phyloP scores from a whole-genome alignment of 768 basidiomycete species.

The Naganishia kalamii region DNA sequence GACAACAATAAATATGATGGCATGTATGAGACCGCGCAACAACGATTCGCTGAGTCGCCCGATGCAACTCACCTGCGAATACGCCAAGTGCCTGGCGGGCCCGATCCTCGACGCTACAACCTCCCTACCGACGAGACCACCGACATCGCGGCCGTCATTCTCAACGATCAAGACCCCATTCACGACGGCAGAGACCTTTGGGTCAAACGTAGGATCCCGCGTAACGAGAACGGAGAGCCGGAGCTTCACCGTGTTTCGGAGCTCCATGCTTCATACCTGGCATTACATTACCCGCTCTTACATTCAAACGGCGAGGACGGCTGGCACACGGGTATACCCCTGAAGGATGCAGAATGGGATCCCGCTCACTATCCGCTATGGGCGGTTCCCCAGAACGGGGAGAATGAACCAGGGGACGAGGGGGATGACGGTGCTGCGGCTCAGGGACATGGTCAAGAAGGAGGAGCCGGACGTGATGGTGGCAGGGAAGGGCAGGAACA shows the following conservation, averaged over 20 bases:
- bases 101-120: conserved; percentile 51
- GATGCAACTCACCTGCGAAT: not conserved
- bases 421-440: no score
- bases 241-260: conserved; percentile 47
- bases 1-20: not conserved
- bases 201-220: not conserved
- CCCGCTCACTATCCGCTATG: no score
- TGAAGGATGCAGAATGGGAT: no score
- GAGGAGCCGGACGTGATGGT: no score
- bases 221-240: conserved; percentile 35
- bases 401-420: no score
- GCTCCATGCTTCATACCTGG: conserved; percentile 44
- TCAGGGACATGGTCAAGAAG: no score
- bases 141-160: conserved; percentile 52
- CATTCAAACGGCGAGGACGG: conserved; percentile 42
- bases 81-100: conserved; percentile 7
- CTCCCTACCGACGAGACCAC: conserved; percentile 48
- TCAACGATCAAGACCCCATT: conserved; percentile 48
- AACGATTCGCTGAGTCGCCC: not conserved
- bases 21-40: not conserved
- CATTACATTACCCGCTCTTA: conserved; percentile 51
- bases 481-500: no score
- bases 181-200: not conserved
- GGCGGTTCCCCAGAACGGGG: no score
- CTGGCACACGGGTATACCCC: not conserved